Evolutionary conservation across 116 monocot species (phyloP).

Genomic region (Cymodocea nodosa): DNA sequence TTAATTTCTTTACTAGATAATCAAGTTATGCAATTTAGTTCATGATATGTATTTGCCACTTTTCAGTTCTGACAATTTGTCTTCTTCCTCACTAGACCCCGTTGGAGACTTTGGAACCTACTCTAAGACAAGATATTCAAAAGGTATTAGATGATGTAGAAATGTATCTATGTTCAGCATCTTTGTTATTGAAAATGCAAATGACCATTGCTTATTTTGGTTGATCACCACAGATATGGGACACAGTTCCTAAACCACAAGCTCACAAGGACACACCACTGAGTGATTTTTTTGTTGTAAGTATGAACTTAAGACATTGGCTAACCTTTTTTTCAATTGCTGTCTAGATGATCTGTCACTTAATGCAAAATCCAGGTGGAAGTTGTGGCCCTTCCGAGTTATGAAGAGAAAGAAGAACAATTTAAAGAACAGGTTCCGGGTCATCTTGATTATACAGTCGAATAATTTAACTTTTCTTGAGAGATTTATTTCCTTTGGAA

Average conservation of each 20-base stretch:
- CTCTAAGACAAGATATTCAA: conserved; percentile 95
- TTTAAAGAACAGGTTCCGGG: conserved; percentile 71
- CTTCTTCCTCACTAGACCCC: conserved; percentile 48
- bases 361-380: conserved; percentile 47
- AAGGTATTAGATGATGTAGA: conserved; percentile 35
- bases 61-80: background rate
- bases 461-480: too few relatives aligned
- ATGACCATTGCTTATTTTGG: background rate
- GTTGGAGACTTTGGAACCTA: conserved; percentile 79
- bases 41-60: background rate
- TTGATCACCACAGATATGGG: conserved; percentile 63
- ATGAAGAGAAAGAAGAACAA: conserved; percentile 89
- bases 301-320: background rate
- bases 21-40: background rate
- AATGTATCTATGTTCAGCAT: background rate
- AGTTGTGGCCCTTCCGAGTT: conserved; percentile 88
- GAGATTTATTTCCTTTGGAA: background rate
- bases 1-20: background rate
- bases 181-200: conserved; percentile 3
- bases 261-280: conserved; percentile 76
- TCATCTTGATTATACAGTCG: background rate
- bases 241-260: conserved; percentile 71
- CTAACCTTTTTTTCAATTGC: background rate
- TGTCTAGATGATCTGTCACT: background rate
- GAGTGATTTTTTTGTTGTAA: conserved; percentile 96